Base-by-base conservation (phyloP, 495 filamentous ascomycete species). In the Penicillium egyptiacum region DNA sequence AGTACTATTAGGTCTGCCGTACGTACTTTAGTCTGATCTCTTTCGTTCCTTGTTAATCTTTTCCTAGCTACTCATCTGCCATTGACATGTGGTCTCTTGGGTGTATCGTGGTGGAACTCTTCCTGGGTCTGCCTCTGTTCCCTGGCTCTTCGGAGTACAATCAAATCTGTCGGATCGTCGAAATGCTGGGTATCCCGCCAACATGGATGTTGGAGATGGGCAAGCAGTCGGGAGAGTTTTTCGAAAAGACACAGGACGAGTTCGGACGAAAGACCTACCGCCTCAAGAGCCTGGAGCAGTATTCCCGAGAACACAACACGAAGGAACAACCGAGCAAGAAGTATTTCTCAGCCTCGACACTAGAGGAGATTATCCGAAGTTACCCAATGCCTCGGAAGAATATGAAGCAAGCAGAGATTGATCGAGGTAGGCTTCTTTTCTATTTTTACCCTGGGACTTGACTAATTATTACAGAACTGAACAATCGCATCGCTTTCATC, bases 11-110 rank as follows among this genome's bases (percentile, higher is more conserved):
- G 95, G 95, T 6, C 71, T 99, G 41, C 95, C 95, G 67, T 89
- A 78, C 60, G 84, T 75, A 26, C 33, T 17, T 7, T 41, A 7
- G 5, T 31, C 28, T 26, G 10, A n/a, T 17, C 40, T n/a, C 25
- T 40, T 11, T 1, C 10, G 20, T 59, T 31, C 65, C 47, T 45
- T 30, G 41, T 68, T 66, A 54, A 66, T 25, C 53, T 16, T 8
- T 10, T 39, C 20, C 22, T 57, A 87, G 84, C n/a, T 96, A 99
- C 66, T 97, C 94, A 8, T 97, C 95, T 31, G 94, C 95, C 17
- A 99, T 99, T 67, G 95, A 99, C 66, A 98, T 99, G 95, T 99
- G 95, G 95, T 99, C 95, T 10, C 77, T 99, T 43, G 95, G 95
- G 26, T 99, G 95, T 71, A 99, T 99, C 56, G 95, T 99, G 20